Conservation (phyloP, 2,329 filamentous ascomycete species). For the Byssothecium circinans region DNA sequence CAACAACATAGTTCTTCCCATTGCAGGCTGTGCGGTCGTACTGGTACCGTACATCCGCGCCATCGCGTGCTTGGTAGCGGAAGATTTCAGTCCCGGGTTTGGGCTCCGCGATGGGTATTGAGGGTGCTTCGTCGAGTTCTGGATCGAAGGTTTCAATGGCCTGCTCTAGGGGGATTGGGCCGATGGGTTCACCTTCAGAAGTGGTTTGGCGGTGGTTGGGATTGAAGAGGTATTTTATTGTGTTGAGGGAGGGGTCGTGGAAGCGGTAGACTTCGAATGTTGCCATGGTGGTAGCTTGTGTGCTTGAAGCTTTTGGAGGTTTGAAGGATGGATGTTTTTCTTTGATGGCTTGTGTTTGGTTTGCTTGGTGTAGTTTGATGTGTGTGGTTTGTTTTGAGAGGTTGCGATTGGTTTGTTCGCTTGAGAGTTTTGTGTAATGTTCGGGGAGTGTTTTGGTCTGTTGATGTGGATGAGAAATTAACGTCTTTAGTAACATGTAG, state of each 20-base stretch:
- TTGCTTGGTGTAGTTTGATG: background rate
- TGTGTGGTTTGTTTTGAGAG: background rate
- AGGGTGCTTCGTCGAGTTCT: conserved; percentile 1
- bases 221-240: conserved; percentile 8
- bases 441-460: background rate
- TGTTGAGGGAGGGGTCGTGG: conserved; percentile 4
- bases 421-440: background rate
- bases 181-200: background rate
- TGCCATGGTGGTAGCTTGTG: conserved; percentile 1
- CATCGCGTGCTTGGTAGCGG: conserved; percentile 4
- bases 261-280: conserved; percentile 3
- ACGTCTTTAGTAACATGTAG: background rate
- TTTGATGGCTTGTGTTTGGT: background rate
- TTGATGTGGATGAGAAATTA: background rate
- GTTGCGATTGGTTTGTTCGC: background rate
- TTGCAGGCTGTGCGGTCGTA: conserved; percentile 7
- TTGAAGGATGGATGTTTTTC: background rate
- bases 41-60: conserved; percentile 6
- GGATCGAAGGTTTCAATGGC: conserved; percentile 4
- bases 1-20: conserved; percentile 9
- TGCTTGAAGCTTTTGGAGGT: background rate
- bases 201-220: conserved; percentile 4
- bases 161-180: conserved; percentile 2
- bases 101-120: background rate
- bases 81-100: conserved; percentile 3